Evolutionary conservation across 2,329 filamentous ascomycete species (phyloP), one percentile per base, ranked within the genome.

Genomic region (Macrophomina pseudophaseolina): DNA sequence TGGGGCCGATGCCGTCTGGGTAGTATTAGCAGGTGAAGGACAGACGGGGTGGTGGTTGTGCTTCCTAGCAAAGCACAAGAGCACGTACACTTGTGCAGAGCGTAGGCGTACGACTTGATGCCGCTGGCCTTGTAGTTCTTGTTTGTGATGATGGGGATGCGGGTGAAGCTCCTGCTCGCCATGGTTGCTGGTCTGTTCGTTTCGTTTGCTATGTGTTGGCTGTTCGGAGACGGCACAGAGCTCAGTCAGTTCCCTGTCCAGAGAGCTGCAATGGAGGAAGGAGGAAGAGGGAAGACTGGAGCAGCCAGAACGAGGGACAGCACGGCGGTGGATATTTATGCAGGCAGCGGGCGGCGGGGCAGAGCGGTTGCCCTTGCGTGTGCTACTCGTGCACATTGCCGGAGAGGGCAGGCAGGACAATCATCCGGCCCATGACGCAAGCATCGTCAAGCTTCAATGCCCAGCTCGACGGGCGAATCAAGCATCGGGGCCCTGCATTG

Each of bases 101-200:
- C 77, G 70, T 83, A 84, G 70, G 88, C 84, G 72, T 91, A 90
- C 38, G 87, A 88, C 77, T 89, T 90, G 68, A 81, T 81, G 56
- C 88, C 88, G 8, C 52, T 70, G 33, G 69, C 69, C 62, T 74
- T 69, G 67, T 71, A 75, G 18, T 69, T 64, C 2, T 68, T 66
- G 60, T 76, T 76, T 6, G 67, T 67, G 64, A 72, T 68, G 63
- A 74, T 65, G 35, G 70, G 69, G 58, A 75, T 70, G 49, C 71
- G 69, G 51, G 70, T 71, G 59, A 74, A 69, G 35, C 71, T 68
- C 23, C 58, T 60, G 44, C 32, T 59, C 42, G 64, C 64, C 64
- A 66, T 66, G 44, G 5, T 44, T 59, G 64, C 32, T 18, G 53
- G 23, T 28, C 8, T 12, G n/a, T n/a, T 35, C 5, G 8, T 38